A percentile compares a stretch with the other conserved stretches of the same genome.
These are phyloP conservation scores for Zygosaccharomyces rouxii DNA, from an alignment of 805 yeast species.

Conservation along the genomic window DNA sequence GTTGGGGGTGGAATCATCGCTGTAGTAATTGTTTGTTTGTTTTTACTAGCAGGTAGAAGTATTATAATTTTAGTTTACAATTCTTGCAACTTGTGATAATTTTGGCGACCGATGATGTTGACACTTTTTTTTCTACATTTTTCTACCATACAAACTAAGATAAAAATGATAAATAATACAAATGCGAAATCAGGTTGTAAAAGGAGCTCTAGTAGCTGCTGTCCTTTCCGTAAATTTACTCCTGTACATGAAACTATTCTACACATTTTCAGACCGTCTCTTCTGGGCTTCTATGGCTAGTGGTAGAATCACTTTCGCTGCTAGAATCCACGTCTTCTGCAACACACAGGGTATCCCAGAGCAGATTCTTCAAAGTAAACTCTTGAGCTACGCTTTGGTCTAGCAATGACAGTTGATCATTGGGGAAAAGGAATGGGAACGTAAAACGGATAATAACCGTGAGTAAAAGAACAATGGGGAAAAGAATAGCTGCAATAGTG, in stretches of 20 bases:
- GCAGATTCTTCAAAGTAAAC: conserved; percentile 46
- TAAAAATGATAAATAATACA: neutral
- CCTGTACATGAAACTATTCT: neutral
- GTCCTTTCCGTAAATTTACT: too few species aligned
- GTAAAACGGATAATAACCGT: conserved; percentile 59
- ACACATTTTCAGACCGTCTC: neutral
- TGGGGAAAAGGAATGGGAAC: conserved; percentile 60
- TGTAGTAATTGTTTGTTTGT: neutral
- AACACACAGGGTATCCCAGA: conserved; percentile 22
- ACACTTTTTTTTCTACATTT: neutral
- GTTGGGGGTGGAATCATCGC: conserved; percentile 36
- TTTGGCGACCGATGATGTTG: conserved; percentile 6
- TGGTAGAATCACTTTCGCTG: neutral
- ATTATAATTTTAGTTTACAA: neutral
- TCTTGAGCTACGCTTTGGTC: conserved; percentile 65
- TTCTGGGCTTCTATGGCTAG: neutral
- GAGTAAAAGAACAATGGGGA: conserved; percentile 74
- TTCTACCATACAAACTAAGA: neutral
- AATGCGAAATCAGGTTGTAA: neutral
- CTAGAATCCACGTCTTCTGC: neutral
- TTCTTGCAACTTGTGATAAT: neutral
- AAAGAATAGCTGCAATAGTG: conserved; percentile 89
- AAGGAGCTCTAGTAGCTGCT: neutral
- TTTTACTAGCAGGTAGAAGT: neutral
- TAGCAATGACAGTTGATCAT: conserved; percentile 53